These are phyloP conservation scores for Plasmodiophora brassicae DNA, from an alignment of 208 protist genomes.

Conservation along the genomic window DNA sequence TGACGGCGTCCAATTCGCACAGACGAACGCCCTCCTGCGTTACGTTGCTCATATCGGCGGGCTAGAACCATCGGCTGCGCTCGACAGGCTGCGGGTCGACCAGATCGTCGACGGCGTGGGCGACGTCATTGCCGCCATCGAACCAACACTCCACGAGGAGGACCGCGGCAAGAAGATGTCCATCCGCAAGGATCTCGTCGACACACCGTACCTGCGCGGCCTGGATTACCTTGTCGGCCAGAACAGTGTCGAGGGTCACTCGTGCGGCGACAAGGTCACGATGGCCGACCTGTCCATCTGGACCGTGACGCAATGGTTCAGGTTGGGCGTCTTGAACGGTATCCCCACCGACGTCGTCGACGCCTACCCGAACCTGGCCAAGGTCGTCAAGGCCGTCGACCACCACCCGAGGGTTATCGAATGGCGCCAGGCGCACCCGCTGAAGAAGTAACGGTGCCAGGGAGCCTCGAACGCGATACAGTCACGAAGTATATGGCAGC, in stretches of 20 bases:
- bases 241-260: neutral
- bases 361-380: neutral
- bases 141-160: neutral
- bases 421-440: neutral
- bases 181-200: neutral
- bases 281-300: neutral
- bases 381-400: neutral
- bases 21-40: neutral
- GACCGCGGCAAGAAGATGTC: neutral
- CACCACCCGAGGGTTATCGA: neutral
- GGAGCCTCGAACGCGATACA: no score
- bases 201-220: neutral
- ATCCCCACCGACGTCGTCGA: neutral
- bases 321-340: neutral
- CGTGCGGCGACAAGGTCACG: neutral
- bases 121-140: neutral
- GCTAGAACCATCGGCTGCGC: neutral
- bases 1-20: neutral
- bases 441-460: no score
- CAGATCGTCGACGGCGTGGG: neutral
- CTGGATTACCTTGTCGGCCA: neutral
- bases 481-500: no score
- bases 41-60: neutral
- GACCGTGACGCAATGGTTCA: neutral
- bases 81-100: neutral